A percentile compares a stretch with the other conserved stretches of the same genome.
Conservation (phyloP, 768 basidiomycete genomes). For the Tylopilus sp. region DNA sequence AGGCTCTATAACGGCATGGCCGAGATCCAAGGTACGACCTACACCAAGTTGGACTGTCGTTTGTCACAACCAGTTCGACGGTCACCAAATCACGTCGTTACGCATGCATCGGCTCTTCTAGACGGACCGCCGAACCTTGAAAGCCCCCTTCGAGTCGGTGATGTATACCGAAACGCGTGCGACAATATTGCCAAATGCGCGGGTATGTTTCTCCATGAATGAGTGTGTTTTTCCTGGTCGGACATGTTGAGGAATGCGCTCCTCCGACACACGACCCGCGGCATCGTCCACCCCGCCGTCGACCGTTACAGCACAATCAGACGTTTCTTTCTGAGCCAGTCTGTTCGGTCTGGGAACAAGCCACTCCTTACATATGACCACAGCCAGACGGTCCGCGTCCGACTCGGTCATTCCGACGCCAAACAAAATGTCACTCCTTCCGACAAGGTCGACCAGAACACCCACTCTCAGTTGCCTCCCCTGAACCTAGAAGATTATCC, state of each 20-base stretch:
- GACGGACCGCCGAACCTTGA: no score
- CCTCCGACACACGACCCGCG: slow-evolving; percentile 25
- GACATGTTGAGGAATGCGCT: slow-evolving; percentile 18
- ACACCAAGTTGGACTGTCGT: no score
- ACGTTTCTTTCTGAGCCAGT: slow-evolving; percentile 47
- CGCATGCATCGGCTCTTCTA: no score
- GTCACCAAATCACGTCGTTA: no score
- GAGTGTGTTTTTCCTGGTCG: neutral
- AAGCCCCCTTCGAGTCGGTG: no score
- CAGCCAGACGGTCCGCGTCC: neutral
- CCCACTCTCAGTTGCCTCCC: slow-evolving; percentile 23
- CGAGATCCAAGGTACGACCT: no score
- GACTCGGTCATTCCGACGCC: slow-evolving; percentile 16
- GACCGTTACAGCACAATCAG: slow-evolving; percentile 61
- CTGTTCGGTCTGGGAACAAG: neutral
- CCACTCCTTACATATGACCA: no score
- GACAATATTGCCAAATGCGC: slow-evolving; percentile 2
- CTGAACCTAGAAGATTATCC: slow-evolving; percentile 66
- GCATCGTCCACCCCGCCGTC: slow-evolving; percentile 30
- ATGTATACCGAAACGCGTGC: no score
- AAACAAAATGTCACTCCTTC: slow-evolving; percentile 4
- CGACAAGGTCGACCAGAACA: slow-evolving; percentile 10
- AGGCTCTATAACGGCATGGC: no score
- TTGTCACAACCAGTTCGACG: no score
- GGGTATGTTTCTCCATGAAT: neutral